These are phyloP conservation scores for Dothiorella sarmentorum DNA, from an alignment of 2,329 filamentous ascomycete genomes.

Conservation along the genomic window DNA sequence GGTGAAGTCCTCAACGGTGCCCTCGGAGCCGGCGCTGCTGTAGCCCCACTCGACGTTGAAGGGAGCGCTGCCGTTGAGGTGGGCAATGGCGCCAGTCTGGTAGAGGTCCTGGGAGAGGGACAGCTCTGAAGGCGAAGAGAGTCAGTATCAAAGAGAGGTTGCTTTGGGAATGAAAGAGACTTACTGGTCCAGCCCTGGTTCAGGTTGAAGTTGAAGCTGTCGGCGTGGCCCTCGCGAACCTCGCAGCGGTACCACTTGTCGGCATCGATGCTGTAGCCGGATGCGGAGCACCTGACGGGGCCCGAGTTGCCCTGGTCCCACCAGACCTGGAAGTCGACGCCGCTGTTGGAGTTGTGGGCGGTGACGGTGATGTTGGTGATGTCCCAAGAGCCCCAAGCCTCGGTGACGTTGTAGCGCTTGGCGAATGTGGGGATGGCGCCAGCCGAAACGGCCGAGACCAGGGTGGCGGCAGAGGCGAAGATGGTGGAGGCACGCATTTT, in stretches of 20 bases:
- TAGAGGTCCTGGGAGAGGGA: constrained; percentile 3
- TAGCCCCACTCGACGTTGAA: neutral
- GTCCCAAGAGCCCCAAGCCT: constrained; percentile 7
- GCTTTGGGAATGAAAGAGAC: neutral
- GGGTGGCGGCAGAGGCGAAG: neutral
- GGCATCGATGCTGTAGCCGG: neutral
- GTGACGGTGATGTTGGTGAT: constrained; percentile 5
- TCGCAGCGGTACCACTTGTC: neutral
- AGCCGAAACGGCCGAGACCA: neutral
- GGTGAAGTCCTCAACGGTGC: neutral
- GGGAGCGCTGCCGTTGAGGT: constrained; percentile 5
- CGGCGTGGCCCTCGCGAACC: neutral
- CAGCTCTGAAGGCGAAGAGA: neutral
- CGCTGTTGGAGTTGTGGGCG: neutral
- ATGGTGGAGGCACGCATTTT: constrained; percentile 9
- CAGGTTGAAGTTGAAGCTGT: neutral
- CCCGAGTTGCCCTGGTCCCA: neutral
- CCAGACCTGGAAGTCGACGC: neutral
- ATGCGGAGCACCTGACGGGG: neutral
- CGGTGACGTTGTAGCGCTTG: constrained; percentile 8
- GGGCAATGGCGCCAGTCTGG: neutral
- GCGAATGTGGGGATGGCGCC: neutral
- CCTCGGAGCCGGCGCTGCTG: neutral
- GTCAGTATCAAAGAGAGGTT: neutral
- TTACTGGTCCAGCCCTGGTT: neutral